Base-by-base conservation (phyloP, 257 asterid species). In the Phtheirospermum japonicum region DNA sequence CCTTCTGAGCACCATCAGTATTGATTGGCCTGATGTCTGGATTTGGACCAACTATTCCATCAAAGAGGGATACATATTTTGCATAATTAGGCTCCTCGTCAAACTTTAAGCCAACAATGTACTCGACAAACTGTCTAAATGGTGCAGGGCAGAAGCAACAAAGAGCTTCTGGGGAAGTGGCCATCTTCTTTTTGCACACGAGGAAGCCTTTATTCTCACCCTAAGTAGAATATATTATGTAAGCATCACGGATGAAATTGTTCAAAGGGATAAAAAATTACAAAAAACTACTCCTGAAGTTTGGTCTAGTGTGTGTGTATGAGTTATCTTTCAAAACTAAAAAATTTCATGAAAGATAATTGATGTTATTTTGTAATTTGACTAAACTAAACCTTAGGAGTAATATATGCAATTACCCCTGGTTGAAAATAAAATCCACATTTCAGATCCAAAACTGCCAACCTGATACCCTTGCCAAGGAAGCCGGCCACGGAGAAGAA, bases 391-490 rank as follows among this genome's bases (percentile, higher is more conserved):
- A n/a, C n/a, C n/a, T n/a, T n/a, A n/a, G n/a, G n/a, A n/a, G n/a
- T n/a, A n/a, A n/a, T n/a, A n/a, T n/a, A n/a, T n/a, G n/a, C n/a
- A n/a, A n/a, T n/a, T n/a, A n/a, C n/a, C n/a, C n/a, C n/a, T n/a
- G n/a, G n/a, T n/a, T n/a, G n/a, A n/a, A n/a, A n/a, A n/a, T n/a
- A 39, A 61, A 58, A 37, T 13, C 13, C 18, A 31, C 17, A 71
- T 42, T 52, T 14, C 65, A 13, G 55, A 28, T 18, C 31, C 30
- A 55, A 18, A 73, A 54, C 36, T 52, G 53, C 62, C 58, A 61
- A 82, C 89, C 86, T 82, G 84, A 60, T 75, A 77, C 39, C 86
- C 89, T 71, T 82, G 84, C 89, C 89, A 82, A 46, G 89, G 89
- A 46, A 82, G 75, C 62, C 82, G 80, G 30, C 89, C 86, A 39